Evolutionary conservation across 371 early-diverging fungal genomes (phyloP).

Genomic region (Mucor ambiguus): DNA sequence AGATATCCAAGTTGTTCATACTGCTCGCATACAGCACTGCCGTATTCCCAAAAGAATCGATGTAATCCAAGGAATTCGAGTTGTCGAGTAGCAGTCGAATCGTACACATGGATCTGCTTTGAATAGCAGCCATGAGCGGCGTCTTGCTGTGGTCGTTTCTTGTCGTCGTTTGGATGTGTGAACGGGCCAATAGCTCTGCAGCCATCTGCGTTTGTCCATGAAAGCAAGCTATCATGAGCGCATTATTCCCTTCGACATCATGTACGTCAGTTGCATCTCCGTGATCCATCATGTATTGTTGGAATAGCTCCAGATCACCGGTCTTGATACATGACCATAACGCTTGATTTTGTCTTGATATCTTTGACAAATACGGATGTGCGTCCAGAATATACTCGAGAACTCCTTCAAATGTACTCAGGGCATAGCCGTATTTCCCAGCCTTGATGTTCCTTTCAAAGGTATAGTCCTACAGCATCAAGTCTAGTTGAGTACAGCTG

Average conservation of each 20-base stretch:
- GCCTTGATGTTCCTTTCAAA: constrained; percentile 42
- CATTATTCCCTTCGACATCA: constrained; percentile 49
- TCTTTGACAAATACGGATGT: constrained; percentile 28
- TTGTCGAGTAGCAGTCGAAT: constrained; percentile 26
- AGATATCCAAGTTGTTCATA: background rate
- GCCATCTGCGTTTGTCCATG: constrained; percentile 38
- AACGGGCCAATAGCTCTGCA: constrained; percentile 26
- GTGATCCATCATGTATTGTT: background rate
- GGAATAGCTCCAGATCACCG: constrained; percentile 12
- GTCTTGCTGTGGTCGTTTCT: constrained; percentile 47
- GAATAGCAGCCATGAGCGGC: constrained; percentile 47
- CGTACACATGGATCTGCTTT: constrained; percentile 32
- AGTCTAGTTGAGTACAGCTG: background rate
- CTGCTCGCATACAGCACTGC: constrained; percentile 36
- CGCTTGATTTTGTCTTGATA: constrained; percentile 37
- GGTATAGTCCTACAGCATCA: constrained; percentile 41
- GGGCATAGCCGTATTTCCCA: constrained; percentile 57
- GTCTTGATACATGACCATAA: constrained; percentile 39
- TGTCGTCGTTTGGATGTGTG: constrained; percentile 2
- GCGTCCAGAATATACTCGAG: constrained; percentile 50
- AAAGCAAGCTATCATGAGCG: constrained; percentile 46
- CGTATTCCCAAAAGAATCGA: constrained; percentile 48
- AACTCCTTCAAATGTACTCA: constrained; percentile 59
- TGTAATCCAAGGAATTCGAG: constrained; percentile 16
- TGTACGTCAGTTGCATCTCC: constrained; percentile 24